phyloP scores from a whole-genome alignment of 2,329 filamentous ascomycete species.

The Claviceps spartinae region DNA sequence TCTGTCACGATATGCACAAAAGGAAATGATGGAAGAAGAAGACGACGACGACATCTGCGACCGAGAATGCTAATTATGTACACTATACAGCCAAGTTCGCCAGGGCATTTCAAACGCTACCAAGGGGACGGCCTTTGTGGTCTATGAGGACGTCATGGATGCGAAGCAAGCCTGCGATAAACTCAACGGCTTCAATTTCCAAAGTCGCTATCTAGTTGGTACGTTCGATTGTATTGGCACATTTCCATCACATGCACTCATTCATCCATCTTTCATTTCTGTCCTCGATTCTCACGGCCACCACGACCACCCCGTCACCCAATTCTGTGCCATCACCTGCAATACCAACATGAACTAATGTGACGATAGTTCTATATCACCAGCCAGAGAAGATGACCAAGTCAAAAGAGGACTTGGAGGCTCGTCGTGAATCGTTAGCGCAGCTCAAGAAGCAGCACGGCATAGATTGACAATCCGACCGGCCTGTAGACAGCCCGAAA shows the following conservation, averaged over 20 bases:
- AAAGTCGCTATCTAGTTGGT: constrained; percentile 98
- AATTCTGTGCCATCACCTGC: neutral
- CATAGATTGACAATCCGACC: constrained; percentile 88
- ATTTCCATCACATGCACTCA: constrained; percentile 4
- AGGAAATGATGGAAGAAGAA: neutral
- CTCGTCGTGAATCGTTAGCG: constrained; percentile 93
- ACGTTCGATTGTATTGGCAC: constrained; percentile 22
- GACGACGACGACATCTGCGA: constrained; percentile 2
- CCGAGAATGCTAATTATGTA: constrained; percentile 4
- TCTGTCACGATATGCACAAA: neutral
- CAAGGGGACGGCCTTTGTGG: constrained; percentile 96
- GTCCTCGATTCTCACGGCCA: neutral
- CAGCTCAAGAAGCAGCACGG: constrained; percentile 95
- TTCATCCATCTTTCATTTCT: neutral
- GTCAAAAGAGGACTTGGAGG: constrained; percentile 86
- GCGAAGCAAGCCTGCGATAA: constrained; percentile 98
- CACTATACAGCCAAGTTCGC: constrained; percentile 68
- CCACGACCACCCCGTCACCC: neutral
- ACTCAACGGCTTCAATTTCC: constrained; percentile 99
- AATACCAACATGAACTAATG: neutral
- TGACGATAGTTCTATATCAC: constrained; percentile 42
- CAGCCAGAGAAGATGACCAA: constrained; percentile 57
- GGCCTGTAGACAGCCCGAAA: constrained; percentile 42
- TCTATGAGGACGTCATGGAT: constrained; percentile 99
- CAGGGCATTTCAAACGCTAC: constrained; percentile 95